Evolutionary conservation across 352 stramenopile genomes (phyloP), one percentile per base, ranked within the genome.

Genomic region (Phytophthora europaea): DNA sequence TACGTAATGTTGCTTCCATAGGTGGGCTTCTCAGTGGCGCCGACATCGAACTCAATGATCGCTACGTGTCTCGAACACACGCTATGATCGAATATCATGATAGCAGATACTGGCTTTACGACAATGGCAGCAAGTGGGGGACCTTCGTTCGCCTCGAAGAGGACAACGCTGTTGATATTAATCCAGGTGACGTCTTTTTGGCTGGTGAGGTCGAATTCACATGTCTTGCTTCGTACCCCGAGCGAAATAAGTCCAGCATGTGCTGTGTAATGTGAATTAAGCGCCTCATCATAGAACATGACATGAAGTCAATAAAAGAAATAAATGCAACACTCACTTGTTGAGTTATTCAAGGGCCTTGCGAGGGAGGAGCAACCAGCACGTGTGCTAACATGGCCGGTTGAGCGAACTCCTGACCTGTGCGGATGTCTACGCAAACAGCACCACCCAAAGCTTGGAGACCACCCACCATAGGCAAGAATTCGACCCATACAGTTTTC

Each of bases 151-250:
- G 88, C 0, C 78, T 95, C 4, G 85, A 92, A 36, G 86, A 93
- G 61, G 87, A 91, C 56, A 83, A 91, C 61, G 73, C 61, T 12
- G 83, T 91, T 23, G 78, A 92, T 33, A 81, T 93, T 48, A 80
- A 84, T 20, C 81, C 86, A 2, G 86, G 88, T n/a, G 83, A 94
- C 64, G 73, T 90, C 12, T 92, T 95, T 40, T 67, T 91, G 34
- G 81, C 86, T 0, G 88, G 86, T 0, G 88, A 95, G 59, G 76
- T 93, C 36, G 88, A 95, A 53, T 95, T 95, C 65, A 93, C 84
- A 18, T 91, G 87, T 45, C 80, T 95, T 34, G 82, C 73, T 10
- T 76, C 83, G 2, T 91, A 90, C 20, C 84, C 84, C 7, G 82
- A 89, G 5, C 76, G 83, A 0, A 90, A 91, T 61, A 89, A 88